Base-by-base conservation (phyloP, 805 yeast genomes). In the Phaffomyces thermotolerans region DNA sequence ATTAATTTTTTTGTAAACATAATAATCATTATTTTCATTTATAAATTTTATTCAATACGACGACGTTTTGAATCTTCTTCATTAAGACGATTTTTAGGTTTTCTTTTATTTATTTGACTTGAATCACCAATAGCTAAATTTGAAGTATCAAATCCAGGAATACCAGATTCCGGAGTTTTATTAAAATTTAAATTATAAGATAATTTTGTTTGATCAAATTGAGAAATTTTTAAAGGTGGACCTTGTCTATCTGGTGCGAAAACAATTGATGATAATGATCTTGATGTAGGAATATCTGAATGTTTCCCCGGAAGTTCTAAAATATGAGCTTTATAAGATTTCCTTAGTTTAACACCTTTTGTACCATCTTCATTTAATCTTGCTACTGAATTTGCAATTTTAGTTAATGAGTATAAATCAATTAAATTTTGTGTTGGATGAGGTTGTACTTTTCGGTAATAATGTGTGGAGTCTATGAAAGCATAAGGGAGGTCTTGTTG, bases 301-400 rank as follows among this genome's bases (percentile, higher is more conserved):
- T 80, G 86, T 57, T 81, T 82, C 2, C 90, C 97, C 0, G 96
- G 85, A 25, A 93, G 67, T 52, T 90, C 97, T 33, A 75, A 71
- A 13, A 93, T 84, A 60, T 91, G 98, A 51, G 90, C 89, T 62
- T 93, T 93, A 66, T 93, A 93, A 0, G 97, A 88, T 64, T 93
- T 93, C 54, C 99, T 75, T 43, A 93, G 73, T 65, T 93, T 93
- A 33, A 89, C 89, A 43, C 96, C 96, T 53, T 86, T 89, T 1
- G 93, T 75, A 0, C 96, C 96, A 55, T 84, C 95, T 3, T 88
- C 81, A 55, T 86, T 89, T 10, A 82, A 74, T 57, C 99, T 75
- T 1, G 96, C 95, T 36, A 93, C 82, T 4, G 95, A 81, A 43
- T 76, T 71, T 1, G 96, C 85, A 13, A 90, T 66, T 2, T 72